phyloP scores from a whole-genome alignment of 1,139 yeast genomes.

The Magnusiomyces starmeri region DNA sequence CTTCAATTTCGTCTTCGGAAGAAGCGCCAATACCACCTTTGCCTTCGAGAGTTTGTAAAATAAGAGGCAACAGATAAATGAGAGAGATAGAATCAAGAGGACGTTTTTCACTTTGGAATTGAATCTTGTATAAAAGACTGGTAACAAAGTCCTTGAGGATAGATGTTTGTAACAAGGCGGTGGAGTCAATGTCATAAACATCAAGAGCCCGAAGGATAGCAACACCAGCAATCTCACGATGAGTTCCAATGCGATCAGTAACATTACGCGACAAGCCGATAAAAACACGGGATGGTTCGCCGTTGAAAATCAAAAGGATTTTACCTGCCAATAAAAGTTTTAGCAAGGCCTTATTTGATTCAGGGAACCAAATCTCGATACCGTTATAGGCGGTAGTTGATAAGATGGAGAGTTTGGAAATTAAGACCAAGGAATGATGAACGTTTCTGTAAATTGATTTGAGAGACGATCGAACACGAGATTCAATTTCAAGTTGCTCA shows the following conservation, averaged over 20 bases:
- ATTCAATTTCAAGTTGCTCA: conserved; percentile 57
- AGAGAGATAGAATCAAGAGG: conserved; percentile 64
- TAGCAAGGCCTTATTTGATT: conserved; percentile 42
- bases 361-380: conserved; percentile 63
- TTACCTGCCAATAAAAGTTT: conserved; percentile 39
- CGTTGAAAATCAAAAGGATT: conserved; percentile 29
- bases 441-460: conserved; percentile 36
- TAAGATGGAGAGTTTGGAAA: conserved; percentile 45
- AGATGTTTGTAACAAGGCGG: conserved; percentile 42
- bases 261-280: conserved; percentile 30
- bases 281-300: conserved; percentile 29
- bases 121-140: conserved; percentile 65
- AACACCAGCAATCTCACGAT: conserved; percentile 53
- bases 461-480: conserved; percentile 45
- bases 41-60: conserved; percentile 44
- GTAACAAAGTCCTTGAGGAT: conserved; percentile 50
- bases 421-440: conserved; percentile 45
- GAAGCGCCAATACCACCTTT: conserved; percentile 50
- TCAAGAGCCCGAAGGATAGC: conserved; percentile 50
- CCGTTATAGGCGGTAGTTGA: conserved; percentile 61
- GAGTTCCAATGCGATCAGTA: conserved; percentile 44
- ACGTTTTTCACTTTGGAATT: conserved; percentile 64
- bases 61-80: conserved; percentile 66
- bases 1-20: conserved; percentile 82
- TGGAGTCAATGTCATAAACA: conserved; percentile 24